Evolutionary conservation across 2,329 filamentous ascomycete species (phyloP), one percentile per base, ranked within the genome.

Genomic region (Gaeumannomyces tritici): DNA sequence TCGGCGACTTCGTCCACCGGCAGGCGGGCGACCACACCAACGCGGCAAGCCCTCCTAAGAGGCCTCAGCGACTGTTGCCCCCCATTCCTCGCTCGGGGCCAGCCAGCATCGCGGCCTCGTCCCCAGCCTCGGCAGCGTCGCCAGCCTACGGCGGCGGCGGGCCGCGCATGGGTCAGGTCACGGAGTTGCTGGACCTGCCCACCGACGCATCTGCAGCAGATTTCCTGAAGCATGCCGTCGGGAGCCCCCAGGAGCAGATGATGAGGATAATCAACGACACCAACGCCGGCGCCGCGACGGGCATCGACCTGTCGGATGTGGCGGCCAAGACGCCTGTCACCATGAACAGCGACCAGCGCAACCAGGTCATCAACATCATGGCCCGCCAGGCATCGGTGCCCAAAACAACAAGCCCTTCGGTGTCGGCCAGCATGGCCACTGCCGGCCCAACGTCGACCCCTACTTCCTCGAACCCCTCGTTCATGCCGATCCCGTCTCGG

Each of bases 191-290:
- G 47, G 85, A 88, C 62, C 75, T 75, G 0, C 73, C 76, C 2
- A 75, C 78, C 4, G 77, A 83, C 27, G 75, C 73, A 8, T 65
- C 70, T 6, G 76, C 79, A 2, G 78, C 81, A 0, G 62, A 55
- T 42, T 82, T 75, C 62, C 74, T 86, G 3, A 80, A 82, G 31
- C 78, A 82, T 42, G 83, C 87, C 68, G 77, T 85, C 7, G 79
- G 83, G n/a, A 83, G 82, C 63, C 82, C 83, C 0, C 83, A 83
- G 62, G 83, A 85, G 68, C 79, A 80, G 60, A 86, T 87, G 80
- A 85, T 88, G 81, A 84, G 81, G 68, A 80, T 88, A 35, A 87
- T 88, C 71, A 82, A 86, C 63, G 83, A 85, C 64, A 83, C 85
- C 65, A 87, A 87, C 65, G 83, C 83, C 26, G 78, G 73, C 65